Percentiles rank a stretch among this genome's conserved stretches.
Evolutionary conservation across 306 rosid species (phyloP).

Genomic region (Inga oerstediana): DNA sequence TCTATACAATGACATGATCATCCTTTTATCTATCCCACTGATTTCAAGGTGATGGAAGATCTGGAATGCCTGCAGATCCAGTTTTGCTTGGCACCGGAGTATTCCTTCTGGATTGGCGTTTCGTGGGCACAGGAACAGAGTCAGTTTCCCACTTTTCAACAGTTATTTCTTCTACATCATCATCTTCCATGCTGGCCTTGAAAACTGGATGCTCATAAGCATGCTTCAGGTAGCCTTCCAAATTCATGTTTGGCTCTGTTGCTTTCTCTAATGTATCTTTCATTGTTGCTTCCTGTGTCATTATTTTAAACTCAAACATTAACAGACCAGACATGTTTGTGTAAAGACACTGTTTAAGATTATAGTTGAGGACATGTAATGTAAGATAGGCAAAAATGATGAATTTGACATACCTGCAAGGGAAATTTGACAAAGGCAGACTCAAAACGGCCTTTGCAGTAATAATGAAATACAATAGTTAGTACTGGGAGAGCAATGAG

Average conservation of each 20-base stretch:
- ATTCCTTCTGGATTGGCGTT: conserved; percentile 85
- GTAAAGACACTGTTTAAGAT: background rate
- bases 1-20: conserved; percentile 6
- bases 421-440: conserved; percentile 78
- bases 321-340: background rate
- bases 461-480: conserved; percentile 70
- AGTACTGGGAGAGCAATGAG: conserved; percentile 79
- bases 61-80: conserved; percentile 2
- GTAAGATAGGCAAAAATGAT: background rate
- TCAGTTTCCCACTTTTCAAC: conserved; percentile 64
- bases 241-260: conserved; percentile 82
- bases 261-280: conserved; percentile 91
- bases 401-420: conserved; percentile 52
- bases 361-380: background rate
- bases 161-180: conserved; percentile 41
- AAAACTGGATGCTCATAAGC: conserved; percentile 86
- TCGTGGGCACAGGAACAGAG: conserved; percentile 76
- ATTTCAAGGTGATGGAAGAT: conserved; percentile 45
- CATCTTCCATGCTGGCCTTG: conserved; percentile 64
- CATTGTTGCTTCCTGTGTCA: conserved; percentile 90
- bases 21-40: conserved; percentile 22
- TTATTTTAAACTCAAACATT: conserved; percentile 14
- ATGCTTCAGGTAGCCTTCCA: conserved; percentile 78
- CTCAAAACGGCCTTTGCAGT: conserved; percentile 93
- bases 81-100: conserved; percentile 84